Evolutionary conservation across 2,329 filamentous ascomycete genomes (phyloP), one percentile per base, ranked within the genome.

Genomic region (Mycogone perniciosa): DNA sequence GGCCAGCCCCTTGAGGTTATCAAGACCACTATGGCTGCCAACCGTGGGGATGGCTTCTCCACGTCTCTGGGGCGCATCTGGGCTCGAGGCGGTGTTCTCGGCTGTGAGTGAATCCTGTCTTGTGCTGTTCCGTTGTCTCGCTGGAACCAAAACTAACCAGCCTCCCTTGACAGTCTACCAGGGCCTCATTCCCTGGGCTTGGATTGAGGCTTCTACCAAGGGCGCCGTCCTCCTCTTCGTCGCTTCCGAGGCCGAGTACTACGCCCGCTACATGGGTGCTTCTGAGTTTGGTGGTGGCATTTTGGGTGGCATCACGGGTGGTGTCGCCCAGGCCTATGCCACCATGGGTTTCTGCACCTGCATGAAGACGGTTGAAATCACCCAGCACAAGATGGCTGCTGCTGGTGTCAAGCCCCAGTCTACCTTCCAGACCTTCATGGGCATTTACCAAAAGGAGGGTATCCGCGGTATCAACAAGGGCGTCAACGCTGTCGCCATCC

Each of bases 281-380:
- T 82, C 80, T 64, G 86, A 95, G 71, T 97, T 99, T 71, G 77
- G 87, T 46, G 83, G 85, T 60, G 93, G 93, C 67, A 97, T 99
- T 74, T 68, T 79, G 31, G 93, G 93, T 65, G 93, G 93, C 72
- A 89, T 99, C 78, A 80, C 84, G 26, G 93, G 93, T 68, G 93
- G 93, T 80, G 84, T 99, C 53, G 93, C 92, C 43, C 93, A 99
- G 76, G 93, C 93, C 54, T 99, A 99, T 71, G 93, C 93, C 59
- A 99, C 93, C 70, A 99, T 99, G 92, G 93, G 93, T 61, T 99
- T 99, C 84, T 99, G 93, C 76, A 99, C 93, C 56, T 99, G 93
- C 82, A 99, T 99, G 93, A 99, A 99, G 85, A 99, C 93, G 57
- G 93, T 97, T 60, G 93, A 99, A 74, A 99, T 99, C 74, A 99